A percentile compares a stretch with the other conserved stretches of the same genome.
Conservation (phyloP, 2,329 filamentous ascomycete genomes). For the Fusarium clavum region DNA sequence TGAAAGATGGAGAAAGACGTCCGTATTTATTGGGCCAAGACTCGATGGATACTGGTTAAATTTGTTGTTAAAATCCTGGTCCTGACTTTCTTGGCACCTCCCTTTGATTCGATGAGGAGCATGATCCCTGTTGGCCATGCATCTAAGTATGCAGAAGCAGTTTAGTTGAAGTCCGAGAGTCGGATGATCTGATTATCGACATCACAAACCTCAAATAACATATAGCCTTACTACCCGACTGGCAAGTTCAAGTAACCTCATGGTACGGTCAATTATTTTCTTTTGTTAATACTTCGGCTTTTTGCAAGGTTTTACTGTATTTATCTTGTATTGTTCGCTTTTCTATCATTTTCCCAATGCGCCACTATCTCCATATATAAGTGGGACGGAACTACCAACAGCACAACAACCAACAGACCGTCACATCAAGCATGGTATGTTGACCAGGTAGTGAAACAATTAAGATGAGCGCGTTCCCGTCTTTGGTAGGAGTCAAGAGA, state of each 20-base stretch:
- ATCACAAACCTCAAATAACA: too few species aligned
- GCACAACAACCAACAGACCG: background rate
- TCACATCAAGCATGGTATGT: background rate
- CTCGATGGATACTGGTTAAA: background rate
- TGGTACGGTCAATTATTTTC: too few species aligned
- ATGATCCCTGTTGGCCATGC: background rate
- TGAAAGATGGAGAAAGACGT: background rate
- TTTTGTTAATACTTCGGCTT: too few species aligned
- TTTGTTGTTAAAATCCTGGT: background rate
- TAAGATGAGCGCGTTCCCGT: rapidly evolving
- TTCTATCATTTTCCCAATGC: rapidly evolving
- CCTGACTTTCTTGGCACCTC: rapidly evolving
- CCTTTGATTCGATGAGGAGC: background rate
- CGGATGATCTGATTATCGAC: background rate
- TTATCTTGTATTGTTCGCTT: background rate
- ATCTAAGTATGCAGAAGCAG: background rate
- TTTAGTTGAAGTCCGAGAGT: background rate
- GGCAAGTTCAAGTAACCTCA: too few species aligned
- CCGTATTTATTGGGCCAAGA: background rate
- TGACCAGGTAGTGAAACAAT: background rate
- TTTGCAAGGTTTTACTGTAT: too few species aligned
- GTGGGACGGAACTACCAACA: background rate
- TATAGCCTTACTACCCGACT: too few species aligned
- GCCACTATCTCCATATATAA: background rate
- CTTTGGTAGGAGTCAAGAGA: background rate